These are phyloP conservation scores for Saprolegnia parasitica DNA, from an alignment of 352 stramenopile genomes.

Conservation along the genomic window DNA sequence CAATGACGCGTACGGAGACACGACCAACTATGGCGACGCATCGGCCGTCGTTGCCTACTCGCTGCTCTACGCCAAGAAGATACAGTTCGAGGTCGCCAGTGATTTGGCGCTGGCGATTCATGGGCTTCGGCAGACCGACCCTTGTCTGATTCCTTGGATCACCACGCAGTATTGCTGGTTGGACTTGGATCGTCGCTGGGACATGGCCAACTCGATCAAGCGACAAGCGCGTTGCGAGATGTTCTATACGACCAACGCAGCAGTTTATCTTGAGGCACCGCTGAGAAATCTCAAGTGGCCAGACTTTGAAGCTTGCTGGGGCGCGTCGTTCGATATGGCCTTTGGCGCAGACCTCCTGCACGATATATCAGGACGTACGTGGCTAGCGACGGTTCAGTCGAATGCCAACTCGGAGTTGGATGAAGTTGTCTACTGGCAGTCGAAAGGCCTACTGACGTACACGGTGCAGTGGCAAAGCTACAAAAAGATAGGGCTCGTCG, in stretches of 20 bases:
- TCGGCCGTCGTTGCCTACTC: background rate
- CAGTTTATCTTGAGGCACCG: conserved; percentile 1
- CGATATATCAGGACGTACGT: background rate
- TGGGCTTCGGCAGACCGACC: conserved; percentile 6
- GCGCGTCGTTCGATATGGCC: conserved; percentile 7
- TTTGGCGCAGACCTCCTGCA: background rate
- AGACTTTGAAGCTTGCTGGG: conserved; percentile 6
- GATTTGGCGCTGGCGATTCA: conserved; percentile 8
- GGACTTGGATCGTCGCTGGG: conserved; percentile 4
- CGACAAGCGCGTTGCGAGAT: conserved; percentile 12
- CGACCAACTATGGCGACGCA: background rate
- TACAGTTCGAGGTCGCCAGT: background rate
- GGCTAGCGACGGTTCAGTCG: background rate
- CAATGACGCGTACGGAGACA: background rate
- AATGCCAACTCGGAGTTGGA: background rate
- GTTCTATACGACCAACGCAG: background rate
- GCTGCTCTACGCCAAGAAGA: background rate
- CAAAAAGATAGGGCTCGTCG: background rate
- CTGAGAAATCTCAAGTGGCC: conserved; percentile 8
- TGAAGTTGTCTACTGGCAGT: background rate
- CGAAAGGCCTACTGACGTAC: background rate
- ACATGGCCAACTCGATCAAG: conserved; percentile 12
- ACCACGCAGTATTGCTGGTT: conserved; percentile 20
- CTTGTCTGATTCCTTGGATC: conserved; percentile 19
- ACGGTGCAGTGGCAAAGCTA: conserved; percentile 17